Percentiles rank a stretch among this genome's conserved stretches.
Conservation (phyloP, 1,139 yeast species). For the Yamadazyma songkhlaensis region DNA sequence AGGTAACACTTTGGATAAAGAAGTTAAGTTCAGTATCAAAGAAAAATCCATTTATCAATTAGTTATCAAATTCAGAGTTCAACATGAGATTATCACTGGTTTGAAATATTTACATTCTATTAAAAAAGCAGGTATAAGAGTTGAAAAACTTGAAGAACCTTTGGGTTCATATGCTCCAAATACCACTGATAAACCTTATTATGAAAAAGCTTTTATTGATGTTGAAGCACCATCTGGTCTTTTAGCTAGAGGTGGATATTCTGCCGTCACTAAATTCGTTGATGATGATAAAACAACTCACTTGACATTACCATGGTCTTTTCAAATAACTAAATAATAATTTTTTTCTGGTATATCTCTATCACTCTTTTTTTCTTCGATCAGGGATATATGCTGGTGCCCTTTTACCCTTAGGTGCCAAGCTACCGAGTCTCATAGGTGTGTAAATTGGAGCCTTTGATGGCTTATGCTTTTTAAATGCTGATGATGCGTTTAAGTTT, state of each 20-base stretch:
- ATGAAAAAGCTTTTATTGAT: slow-evolving; percentile 74
- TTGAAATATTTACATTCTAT: slow-evolving; percentile 81
- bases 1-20: slow-evolving; percentile 47
- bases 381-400: slow-evolving; percentile 31
- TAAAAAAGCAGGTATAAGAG: slow-evolving; percentile 83
- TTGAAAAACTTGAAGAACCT: slow-evolving; percentile 84
- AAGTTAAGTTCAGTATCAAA: slow-evolving; percentile 68
- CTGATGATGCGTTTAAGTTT: not conserved
- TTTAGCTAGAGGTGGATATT: slow-evolving; percentile 82
- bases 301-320: slow-evolving; percentile 80
- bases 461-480: slow-evolving; percentile 3
- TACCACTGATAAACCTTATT: slow-evolving; percentile 77
- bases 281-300: slow-evolving; percentile 85
- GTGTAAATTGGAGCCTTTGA: slow-evolving; percentile 4
- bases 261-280: slow-evolving; percentile 76
- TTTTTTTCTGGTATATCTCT: not conserved
- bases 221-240: slow-evolving; percentile 93
- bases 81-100: slow-evolving; percentile 90
- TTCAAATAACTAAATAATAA: slow-evolving; percentile 62
- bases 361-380: slow-evolving; percentile 9
- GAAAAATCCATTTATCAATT: slow-evolving; percentile 76
- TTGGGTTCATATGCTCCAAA: slow-evolving; percentile 90
- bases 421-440: slow-evolving; percentile 1
- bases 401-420: slow-evolving; percentile 12
- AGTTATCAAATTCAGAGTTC: slow-evolving; percentile 76